Conservation (phyloP, 371 early-diverging fungal species). For the Syncephalastrum racemosum region DNA sequence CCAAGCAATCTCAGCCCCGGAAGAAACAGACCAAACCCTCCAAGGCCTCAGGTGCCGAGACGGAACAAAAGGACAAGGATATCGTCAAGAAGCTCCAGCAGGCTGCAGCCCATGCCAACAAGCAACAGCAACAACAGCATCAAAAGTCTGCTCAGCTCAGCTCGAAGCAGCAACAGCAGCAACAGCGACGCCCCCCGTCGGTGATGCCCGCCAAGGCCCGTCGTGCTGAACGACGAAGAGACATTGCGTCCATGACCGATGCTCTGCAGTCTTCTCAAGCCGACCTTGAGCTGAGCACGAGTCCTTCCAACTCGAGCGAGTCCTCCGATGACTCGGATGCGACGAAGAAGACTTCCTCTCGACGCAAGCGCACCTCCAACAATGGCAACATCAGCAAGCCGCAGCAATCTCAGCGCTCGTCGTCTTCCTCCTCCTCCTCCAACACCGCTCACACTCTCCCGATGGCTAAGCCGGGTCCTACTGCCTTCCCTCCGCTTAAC, state of each 20-base stretch:
- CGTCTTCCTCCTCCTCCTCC: background rate
- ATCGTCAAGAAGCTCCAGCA: background rate
- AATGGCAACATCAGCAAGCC: conserved; percentile 4
- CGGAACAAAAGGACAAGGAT: conserved; percentile 5
- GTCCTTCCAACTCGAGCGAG: conserved; percentile 2
- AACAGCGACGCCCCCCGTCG: conserved; percentile 2
- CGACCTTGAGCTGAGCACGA: conserved; percentile 6
- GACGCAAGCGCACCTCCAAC: conserved; percentile 3
- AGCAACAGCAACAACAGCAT: conserved; percentile 5
- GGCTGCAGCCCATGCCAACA: conserved; percentile 7
- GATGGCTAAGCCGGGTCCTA: no score
- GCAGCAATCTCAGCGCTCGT: conserved; percentile 2
- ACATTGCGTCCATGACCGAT: conserved; percentile 19
- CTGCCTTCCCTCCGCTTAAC: conserved; percentile 2
- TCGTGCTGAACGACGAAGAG: conserved; percentile 16
- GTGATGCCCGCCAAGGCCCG: conserved; percentile 19
- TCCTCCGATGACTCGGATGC: conserved; percentile 13
- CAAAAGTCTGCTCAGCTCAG: conserved; percentile 5
- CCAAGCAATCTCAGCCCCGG: conserved; percentile 19
- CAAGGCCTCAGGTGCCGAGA: conserved; percentile 5
- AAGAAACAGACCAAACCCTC: conserved; percentile 12
- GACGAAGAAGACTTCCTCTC: conserved; percentile 6
- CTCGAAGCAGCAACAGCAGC: background rate
- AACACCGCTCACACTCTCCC: conserved; percentile 2
- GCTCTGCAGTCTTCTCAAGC: conserved; percentile 11